Conservation (phyloP, 164 flowering plant genomes). For the Vitis labrusca region DNA sequence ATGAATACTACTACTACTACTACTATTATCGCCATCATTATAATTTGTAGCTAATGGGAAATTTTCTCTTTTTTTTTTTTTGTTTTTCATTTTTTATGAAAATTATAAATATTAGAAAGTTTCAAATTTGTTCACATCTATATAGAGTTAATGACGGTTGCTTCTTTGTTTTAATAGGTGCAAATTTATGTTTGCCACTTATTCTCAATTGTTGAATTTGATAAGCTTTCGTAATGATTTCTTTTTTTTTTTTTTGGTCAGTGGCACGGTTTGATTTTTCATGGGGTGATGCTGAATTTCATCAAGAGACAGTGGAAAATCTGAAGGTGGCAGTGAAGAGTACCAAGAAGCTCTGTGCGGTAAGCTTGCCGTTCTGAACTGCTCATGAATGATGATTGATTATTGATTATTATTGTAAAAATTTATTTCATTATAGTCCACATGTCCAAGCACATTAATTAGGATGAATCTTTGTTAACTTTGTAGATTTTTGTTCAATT, state of each 20-base stretch:
- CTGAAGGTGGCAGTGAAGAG: constrained; percentile 58
- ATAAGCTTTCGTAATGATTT: neutral
- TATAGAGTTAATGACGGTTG: too few relatives aligned
- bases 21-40: too few relatives aligned
- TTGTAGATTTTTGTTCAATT: neutral
- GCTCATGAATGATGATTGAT: neutral
- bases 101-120: too few relatives aligned
- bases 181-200: neutral
- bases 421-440: neutral
- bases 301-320: constrained; percentile 75
- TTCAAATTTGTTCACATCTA: too few relatives aligned
- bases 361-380: constrained; percentile 24
- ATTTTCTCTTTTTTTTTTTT: too few relatives aligned
- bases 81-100: too few relatives aligned
- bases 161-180: neutral
- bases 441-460: too few relatives aligned
- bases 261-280: constrained; percentile 87
- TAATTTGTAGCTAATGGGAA: too few relatives aligned
- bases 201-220: neutral
- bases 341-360: constrained; percentile 79
- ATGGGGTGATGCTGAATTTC: constrained; percentile 66
- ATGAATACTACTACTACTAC: too few relatives aligned
- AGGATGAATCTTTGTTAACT: neutral
- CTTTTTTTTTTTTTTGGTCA: constrained; percentile 12
- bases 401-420: neutral